Percentiles rank a stretch among this genome's conserved stretches.
Conservation (phyloP, 495 filamentous ascomycete genomes). For the Daldinia loculata region DNA sequence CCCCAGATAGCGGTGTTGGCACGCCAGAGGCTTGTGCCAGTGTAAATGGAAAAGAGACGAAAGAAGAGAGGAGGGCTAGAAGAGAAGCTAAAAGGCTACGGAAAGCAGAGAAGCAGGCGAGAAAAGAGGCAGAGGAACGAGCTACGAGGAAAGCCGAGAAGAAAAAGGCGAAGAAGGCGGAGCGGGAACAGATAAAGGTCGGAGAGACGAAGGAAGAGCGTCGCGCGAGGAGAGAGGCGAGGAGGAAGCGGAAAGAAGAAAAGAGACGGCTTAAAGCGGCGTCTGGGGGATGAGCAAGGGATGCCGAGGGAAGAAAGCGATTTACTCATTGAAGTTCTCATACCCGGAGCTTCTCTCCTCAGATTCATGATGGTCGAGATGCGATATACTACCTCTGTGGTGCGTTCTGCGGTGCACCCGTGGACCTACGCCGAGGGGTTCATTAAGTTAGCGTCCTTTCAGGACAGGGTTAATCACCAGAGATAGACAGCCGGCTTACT, state of each 20-base stretch:
- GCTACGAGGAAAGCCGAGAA: slow-evolving; percentile 44
- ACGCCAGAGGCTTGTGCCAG: slow-evolving; percentile 42
- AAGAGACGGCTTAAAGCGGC: slow-evolving; percentile 43
- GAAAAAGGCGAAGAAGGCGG: slow-evolving; percentile 46
- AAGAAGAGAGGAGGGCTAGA: slow-evolving; percentile 48
- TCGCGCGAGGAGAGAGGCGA: slow-evolving; percentile 48
- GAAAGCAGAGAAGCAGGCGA: slow-evolving; percentile 52
- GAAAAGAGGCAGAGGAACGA: slow-evolving; percentile 38
- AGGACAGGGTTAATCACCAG: background rate
- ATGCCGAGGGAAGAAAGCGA: background rate
- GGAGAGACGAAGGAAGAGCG: slow-evolving; percentile 52
- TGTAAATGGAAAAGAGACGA: slow-evolving; percentile 46
- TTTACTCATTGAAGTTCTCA: background rate
- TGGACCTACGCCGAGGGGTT: background rate
- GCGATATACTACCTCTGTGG: background rate
- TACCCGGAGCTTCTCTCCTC: background rate
- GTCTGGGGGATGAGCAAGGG: slow-evolving; percentile 15
- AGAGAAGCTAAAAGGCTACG: slow-evolving; percentile 47
- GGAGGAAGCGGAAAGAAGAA: slow-evolving; percentile 53
- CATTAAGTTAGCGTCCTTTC: background rate
- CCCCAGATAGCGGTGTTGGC: slow-evolving; percentile 45
- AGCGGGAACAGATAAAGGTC: slow-evolving; percentile 40
- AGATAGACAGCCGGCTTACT: background rate
- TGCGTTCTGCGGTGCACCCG: background rate
- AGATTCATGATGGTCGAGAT: background rate